Evolutionary conservation across 306 rosid genomes (phyloP).

Genomic region (Styphnolobium japonicum): DNA sequence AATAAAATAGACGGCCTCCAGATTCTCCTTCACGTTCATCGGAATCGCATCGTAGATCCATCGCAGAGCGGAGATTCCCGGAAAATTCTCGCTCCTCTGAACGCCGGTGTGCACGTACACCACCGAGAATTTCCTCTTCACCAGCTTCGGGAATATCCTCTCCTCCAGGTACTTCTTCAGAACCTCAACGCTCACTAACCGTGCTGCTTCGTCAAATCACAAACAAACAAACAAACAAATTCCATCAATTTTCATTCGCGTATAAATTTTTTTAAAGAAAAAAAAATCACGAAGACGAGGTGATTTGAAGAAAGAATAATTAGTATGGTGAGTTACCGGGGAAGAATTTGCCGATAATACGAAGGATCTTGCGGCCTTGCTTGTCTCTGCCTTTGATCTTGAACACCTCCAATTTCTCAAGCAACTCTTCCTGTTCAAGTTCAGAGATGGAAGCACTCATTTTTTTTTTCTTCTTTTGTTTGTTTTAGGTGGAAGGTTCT

Average conservation of each 20-base stretch:
- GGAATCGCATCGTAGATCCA: slow-evolving; percentile 84
- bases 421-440: slow-evolving; percentile 50
- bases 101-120: slow-evolving; percentile 81
- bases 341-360: slow-evolving; percentile 77
- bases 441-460: slow-evolving; percentile 46
- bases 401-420: slow-evolving; percentile 69
- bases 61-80: slow-evolving; percentile 77
- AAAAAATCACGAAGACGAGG: background rate
- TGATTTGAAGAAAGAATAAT: background rate
- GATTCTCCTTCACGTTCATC: slow-evolving; percentile 64
- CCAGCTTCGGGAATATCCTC: slow-evolving; percentile 62
- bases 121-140: slow-evolving; percentile 60
- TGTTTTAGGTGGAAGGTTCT: background rate
- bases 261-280: background rate
- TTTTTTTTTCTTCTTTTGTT: background rate
- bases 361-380: slow-evolving; percentile 73
- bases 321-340: slow-evolving; percentile 44
- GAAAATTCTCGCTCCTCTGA: slow-evolving; percentile 74
- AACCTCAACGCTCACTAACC: slow-evolving; percentile 60
- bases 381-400: slow-evolving; percentile 80
- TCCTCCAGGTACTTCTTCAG: slow-evolving; percentile 69
- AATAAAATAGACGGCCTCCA: slow-evolving; percentile 71
- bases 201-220: slow-evolving; percentile 39
- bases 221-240: background rate
- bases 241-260: background rate